phyloP scores from a whole-genome alignment of 2,329 filamentous ascomycete genomes.

The Emergomyces orientalis region DNA sequence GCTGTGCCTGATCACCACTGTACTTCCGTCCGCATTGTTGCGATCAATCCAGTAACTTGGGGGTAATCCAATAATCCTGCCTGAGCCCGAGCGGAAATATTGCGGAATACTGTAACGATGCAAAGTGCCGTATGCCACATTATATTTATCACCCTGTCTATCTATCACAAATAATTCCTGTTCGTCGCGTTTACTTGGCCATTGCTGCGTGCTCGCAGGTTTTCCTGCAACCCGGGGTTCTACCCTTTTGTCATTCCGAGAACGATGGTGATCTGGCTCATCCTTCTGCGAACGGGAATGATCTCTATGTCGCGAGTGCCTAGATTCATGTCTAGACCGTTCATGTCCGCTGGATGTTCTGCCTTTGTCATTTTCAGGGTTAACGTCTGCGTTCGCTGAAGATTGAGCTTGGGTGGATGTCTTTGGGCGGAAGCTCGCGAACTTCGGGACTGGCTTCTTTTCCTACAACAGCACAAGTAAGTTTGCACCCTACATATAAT shows the following conservation, averaged over 20 bases:
- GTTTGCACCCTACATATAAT: background rate
- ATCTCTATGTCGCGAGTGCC: slow-evolving; percentile 15
- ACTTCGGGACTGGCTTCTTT: slow-evolving; percentile 52
- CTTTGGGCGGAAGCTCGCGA: slow-evolving; percentile 62
- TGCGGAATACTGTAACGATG: slow-evolving; percentile 62
- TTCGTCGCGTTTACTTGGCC: slow-evolving; percentile 14
- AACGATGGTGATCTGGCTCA: slow-evolving; percentile 19
- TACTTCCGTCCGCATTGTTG: slow-evolving; percentile 40
- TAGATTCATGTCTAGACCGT: slow-evolving; percentile 18
- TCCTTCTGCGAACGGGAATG: slow-evolving; percentile 1
- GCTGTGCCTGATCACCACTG: slow-evolving; percentile 29
- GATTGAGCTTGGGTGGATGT: background rate
- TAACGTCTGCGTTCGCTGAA: background rate
- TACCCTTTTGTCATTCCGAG: background rate
- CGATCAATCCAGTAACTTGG: slow-evolving; percentile 57
- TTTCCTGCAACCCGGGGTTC: background rate
- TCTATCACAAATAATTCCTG: slow-evolving; percentile 53
- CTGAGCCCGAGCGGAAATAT: slow-evolving; percentile 61
- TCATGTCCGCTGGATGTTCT: slow-evolving; percentile 9
- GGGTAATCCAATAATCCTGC: slow-evolving; percentile 59
- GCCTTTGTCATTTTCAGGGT: slow-evolving; percentile 14
- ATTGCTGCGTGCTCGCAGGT: slow-evolving; percentile 14
- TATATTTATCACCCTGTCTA: slow-evolving; percentile 64
- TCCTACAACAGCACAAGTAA: slow-evolving; percentile 20
- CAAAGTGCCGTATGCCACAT: slow-evolving; percentile 62